Conservation (phyloP, 257 asterid genomes). For the Voacanga thouarsii region DNA sequence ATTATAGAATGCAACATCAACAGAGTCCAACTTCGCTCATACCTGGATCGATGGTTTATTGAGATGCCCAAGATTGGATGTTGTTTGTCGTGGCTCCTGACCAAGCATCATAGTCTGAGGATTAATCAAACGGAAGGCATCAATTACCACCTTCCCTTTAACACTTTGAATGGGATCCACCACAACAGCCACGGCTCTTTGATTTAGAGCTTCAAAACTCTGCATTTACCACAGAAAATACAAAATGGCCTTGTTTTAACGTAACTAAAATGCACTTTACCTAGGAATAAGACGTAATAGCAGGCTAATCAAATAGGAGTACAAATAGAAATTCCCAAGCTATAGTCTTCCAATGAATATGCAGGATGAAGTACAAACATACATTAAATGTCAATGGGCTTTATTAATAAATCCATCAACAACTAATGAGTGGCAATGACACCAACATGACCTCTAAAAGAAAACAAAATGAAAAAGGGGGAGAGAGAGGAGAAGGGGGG, state of each 20-base stretch:
- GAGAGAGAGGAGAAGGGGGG: too few species aligned
- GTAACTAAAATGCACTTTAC: neutral
- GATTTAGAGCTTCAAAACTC: conserved; percentile 98
- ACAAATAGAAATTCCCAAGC: too few species aligned
- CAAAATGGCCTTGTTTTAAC: neutral
- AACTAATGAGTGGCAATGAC: neutral
- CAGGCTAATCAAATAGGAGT: too few species aligned
- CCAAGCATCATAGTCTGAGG: conserved; percentile 99
- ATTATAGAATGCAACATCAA: neutral
- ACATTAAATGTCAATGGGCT: neutral
- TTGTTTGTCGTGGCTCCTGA: conserved; percentile 97
- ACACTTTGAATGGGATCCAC: conserved; percentile 99
- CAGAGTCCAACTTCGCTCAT: conserved; percentile 8
- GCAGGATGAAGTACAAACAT: neutral
- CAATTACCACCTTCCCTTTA: conserved; percentile 96
- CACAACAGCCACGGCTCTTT: conserved; percentile 95
- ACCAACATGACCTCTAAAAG: neutral
- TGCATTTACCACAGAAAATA: conserved; percentile 31
- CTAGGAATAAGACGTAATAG: neutral
- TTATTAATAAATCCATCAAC: neutral
- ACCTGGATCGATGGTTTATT: conserved; percentile 96
- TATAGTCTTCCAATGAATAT: neutral
- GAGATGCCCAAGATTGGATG: conserved; percentile 93
- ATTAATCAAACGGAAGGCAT: conserved; percentile 86
- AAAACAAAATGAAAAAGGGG: too few species aligned